Evolutionary conservation across 116 monocot genomes (phyloP), one percentile per base, ranked within the genome.

Genomic region (Dioscorea cayenensis): DNA sequence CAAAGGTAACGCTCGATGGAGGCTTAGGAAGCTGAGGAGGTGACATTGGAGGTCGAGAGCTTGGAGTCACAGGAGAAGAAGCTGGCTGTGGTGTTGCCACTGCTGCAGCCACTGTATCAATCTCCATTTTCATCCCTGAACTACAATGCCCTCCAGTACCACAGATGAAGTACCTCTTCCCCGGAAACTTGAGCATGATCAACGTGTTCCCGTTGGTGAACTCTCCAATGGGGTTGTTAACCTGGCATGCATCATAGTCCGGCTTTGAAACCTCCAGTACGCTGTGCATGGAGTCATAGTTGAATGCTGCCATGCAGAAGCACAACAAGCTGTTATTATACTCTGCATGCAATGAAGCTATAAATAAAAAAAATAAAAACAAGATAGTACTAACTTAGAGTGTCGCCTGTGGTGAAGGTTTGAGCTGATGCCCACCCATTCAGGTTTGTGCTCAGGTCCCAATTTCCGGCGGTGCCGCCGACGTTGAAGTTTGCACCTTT

Each of bases 91-190:
- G 21, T 38, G 69, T 16, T 0, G 72, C 17, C 5, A 18, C 60
- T 4, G 83, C 71, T 10, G 72, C 55, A 5, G 76, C 63, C 9
- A 65, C 74, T 6, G 51, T 77, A 60, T 72, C 60, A 19, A 85
- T 71, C 32, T 59, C 62, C 16, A 82, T 66, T 71, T 83, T 85
- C 83, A 83, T 85, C 5, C 89, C 85, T 19, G 25, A 70, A 48
- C n/a, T 12, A 72, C 89, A 89, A 52, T 89, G 85, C 23, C 83
- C 83, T 32, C 71, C 29, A 11, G 68, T 61, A 27, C 83, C 78
- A 63, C 85, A 89, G 67, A 85, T 83, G 83, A 89, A 89, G 67
- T 89, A 83, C 37, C 85, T 65, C 73, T 66, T 78, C 25, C 85
- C 85, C 0, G 78, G 55, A 9, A 66, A 66, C 3, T 69, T 17